A percentile compares a stretch with the other conserved stretches of the same genome.
These are phyloP conservation scores for Camelina hispida DNA, from an alignment of 345 rosid genomes.

Conservation along the genomic window DNA sequence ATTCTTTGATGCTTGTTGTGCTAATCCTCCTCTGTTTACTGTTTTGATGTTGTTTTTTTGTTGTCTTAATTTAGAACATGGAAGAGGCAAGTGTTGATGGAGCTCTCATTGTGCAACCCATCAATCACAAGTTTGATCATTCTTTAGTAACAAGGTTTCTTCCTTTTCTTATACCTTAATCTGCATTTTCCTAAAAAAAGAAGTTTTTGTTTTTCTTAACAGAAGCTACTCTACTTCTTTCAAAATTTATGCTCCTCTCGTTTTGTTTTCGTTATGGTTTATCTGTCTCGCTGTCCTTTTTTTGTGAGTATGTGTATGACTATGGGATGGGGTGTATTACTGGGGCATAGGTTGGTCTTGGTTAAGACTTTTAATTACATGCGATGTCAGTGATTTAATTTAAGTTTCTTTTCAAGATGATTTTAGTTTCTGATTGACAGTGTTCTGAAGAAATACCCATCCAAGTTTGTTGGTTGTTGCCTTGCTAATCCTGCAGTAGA, in stretches of 20 bases:
- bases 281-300: not conserved
- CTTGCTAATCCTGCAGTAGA: constrained; percentile 96
- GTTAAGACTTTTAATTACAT: constrained; percentile 21
- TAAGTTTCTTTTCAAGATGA: not conserved
- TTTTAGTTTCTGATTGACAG: constrained; percentile 46
- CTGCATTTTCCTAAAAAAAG: constrained; percentile 2
- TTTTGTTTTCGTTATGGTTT: not conserved
- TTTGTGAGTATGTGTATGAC: not conserved
- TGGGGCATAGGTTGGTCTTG: not conserved
- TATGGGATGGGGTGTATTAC: not conserved
- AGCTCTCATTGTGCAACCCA: constrained; percentile 95
- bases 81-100: constrained; percentile 92
- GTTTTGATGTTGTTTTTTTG: constrained; percentile 16
- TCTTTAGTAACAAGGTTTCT: constrained; percentile 79
- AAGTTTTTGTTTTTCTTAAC: not conserved
- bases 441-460: constrained; percentile 72
- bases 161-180: constrained; percentile 5
- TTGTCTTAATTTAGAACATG: constrained; percentile 58
- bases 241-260: constrained; percentile 22
- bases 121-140: constrained; percentile 92
- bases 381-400: not conserved
- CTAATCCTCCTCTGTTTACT: not conserved
- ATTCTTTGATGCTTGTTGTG: constrained; percentile 13
- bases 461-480: constrained; percentile 89
- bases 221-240: not conserved